phyloP scores from a whole-genome alignment of 106 monocot genomes.

The Gastrodia elata region DNA sequence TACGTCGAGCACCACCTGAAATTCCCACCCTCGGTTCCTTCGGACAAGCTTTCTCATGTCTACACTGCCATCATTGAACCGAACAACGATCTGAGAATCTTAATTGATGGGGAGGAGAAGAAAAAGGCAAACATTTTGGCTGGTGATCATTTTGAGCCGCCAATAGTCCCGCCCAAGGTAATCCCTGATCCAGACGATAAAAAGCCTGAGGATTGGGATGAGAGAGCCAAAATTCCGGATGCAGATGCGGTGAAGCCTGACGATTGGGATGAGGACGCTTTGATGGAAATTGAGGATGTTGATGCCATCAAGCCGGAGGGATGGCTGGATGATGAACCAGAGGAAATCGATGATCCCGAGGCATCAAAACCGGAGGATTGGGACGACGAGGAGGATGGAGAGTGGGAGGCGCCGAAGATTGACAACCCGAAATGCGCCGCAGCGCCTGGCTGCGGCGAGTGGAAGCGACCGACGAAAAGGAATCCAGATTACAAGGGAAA shows the following conservation, averaged over 20 bases:
- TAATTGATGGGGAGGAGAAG: constrained; percentile 84
- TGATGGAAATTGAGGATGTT: constrained; percentile 66
- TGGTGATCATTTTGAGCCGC: constrained; percentile 67
- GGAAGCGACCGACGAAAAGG: constrained; percentile 67
- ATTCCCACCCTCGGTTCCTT: constrained; percentile 47
- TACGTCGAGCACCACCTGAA: constrained; percentile 60
- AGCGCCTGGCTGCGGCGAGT: constrained; percentile 80
- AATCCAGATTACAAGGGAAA: constrained; percentile 91
- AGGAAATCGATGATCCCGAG: constrained; percentile 73
- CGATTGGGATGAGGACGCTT: constrained; percentile 93
- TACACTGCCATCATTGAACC: constrained; percentile 75
- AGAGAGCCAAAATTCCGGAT: constrained; percentile 69
- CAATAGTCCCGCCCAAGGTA: constrained; percentile 58
- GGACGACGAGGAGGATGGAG: constrained; percentile 67
- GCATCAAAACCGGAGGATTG: constrained; percentile 58
- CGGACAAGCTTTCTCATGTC: constrained; percentile 56
- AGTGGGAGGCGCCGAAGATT: constrained; percentile 70
- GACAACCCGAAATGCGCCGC: constrained; percentile 69
- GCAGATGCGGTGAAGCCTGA: constrained; percentile 75
- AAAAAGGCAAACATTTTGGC: constrained; percentile 58
- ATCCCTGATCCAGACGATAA: constrained; percentile 84
- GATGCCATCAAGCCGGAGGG: constrained; percentile 79
- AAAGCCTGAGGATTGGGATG: constrained; percentile 94
- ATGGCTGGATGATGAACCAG: constrained; percentile 89
- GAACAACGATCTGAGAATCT: constrained; percentile 51